A percentile compares a stretch with the other conserved stretches of the same genome.
Conservation (phyloP, 83 land plant species). For the Isoetes engelmannii region DNA sequence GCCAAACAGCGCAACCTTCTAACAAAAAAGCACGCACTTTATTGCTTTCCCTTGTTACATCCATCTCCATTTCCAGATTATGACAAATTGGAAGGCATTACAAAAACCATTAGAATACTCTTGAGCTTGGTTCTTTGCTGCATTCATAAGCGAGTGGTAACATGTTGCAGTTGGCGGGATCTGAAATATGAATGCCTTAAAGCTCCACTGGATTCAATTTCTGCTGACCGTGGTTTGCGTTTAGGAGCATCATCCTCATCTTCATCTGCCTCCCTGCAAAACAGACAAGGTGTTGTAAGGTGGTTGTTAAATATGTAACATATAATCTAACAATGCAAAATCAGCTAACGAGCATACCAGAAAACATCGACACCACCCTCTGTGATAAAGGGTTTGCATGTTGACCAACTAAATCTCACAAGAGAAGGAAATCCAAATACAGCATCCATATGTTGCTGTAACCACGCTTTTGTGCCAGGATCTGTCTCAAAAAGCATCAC, state of each 20-base stretch:
- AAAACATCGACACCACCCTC: slow-evolving; percentile 56
- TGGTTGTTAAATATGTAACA: not conserved
- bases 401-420: slow-evolving; percentile 96
- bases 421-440: slow-evolving; percentile 91
- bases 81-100: no score
- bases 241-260: slow-evolving; percentile 27
- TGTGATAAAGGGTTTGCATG: slow-evolving; percentile 62
- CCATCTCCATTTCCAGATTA: no score
- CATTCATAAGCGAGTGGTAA: slow-evolving; percentile 27
- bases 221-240: slow-evolving; percentile 19
- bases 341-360: slow-evolving; percentile 47
- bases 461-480: slow-evolving; percentile 92
- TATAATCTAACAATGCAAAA: not conserved
- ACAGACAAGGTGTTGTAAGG: not conserved
- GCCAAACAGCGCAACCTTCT: no score
- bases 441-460: slow-evolving; percentile 58
- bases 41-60: no score
- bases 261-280: slow-evolving; percentile 32
- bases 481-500: slow-evolving; percentile 34
- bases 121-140: no score
- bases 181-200: slow-evolving; percentile 30
- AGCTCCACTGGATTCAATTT: slow-evolving; percentile 34
- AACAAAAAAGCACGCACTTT: no score
- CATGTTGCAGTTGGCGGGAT: slow-evolving; percentile 36
- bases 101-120: no score